These are phyloP conservation scores for Phialocephala sp. DNA, from an alignment of 2,329 filamentous ascomycete species.

Conservation along the genomic window DNA sequence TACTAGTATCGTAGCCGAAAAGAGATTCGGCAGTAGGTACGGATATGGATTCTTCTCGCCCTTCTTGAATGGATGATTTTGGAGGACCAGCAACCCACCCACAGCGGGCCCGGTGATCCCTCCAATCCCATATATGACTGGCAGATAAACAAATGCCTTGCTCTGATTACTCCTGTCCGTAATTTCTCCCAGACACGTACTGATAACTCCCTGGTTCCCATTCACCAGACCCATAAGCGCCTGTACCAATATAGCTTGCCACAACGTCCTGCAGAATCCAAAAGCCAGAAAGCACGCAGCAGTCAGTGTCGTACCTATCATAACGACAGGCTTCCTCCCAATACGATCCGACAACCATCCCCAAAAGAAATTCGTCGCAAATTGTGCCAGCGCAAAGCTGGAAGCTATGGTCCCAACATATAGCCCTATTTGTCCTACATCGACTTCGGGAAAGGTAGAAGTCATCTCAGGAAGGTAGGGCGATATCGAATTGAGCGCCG, in stretches of 20 bases:
- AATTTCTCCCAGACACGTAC: slow-evolving; percentile 91
- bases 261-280: slow-evolving; percentile 82
- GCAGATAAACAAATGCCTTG: slow-evolving; percentile 89
- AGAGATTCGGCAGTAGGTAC: slow-evolving; percentile 83
- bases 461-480: slow-evolving; percentile 96
- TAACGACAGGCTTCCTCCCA: slow-evolving; percentile 81
- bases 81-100: slow-evolving; percentile 80
- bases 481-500: slow-evolving; percentile 93
- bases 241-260: slow-evolving; percentile 86
- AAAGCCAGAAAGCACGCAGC: slow-evolving; percentile 83
- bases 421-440: slow-evolving; percentile 72
- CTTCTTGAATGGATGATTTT: slow-evolving; percentile 56
- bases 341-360: slow-evolving; percentile 81
- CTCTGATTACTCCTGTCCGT: slow-evolving; percentile 96
- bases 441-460: slow-evolving; percentile 80
- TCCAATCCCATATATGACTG: slow-evolving; percentile 93
- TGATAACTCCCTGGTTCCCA: slow-evolving; percentile 92
- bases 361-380: slow-evolving; percentile 92
- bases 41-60: slow-evolving; percentile 68
- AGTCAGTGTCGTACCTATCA: slow-evolving; percentile 83
- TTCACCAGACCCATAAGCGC: slow-evolving; percentile 91
- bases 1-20: slow-evolving; percentile 74
- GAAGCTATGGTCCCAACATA: slow-evolving; percentile 93
- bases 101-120: slow-evolving; percentile 91
- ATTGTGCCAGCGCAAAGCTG: slow-evolving; percentile 89